Conservation (phyloP, 805 yeast species). For the Hanseniaspora lachancei region DNA sequence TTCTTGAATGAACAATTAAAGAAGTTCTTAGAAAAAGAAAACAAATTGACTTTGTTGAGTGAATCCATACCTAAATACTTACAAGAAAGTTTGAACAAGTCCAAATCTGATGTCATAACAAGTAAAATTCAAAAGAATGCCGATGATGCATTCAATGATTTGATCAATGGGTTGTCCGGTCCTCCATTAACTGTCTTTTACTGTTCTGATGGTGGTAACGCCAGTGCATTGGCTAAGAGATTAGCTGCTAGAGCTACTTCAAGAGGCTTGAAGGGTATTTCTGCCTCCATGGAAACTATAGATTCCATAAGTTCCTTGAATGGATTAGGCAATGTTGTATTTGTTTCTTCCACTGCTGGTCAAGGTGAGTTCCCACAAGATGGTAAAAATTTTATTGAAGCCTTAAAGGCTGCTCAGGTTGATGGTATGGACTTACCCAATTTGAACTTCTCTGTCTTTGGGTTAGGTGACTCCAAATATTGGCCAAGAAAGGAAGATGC, state of each 20-base stretch:
- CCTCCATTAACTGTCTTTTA: slow-evolving; percentile 78
- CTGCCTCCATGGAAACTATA: slow-evolving; percentile 50
- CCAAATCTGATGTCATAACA: slow-evolving; percentile 45
- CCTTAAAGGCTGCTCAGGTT: slow-evolving; percentile 48
- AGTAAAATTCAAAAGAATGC: slow-evolving; percentile 53
- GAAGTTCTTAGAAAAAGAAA: slow-evolving; percentile 78
- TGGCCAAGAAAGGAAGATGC: slow-evolving; percentile 97
- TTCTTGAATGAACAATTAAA: slow-evolving; percentile 62
- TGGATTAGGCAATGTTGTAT: slow-evolving; percentile 45
- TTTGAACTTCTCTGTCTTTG: slow-evolving; percentile 61
- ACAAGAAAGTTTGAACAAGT: slow-evolving; percentile 57
- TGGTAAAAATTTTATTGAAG: slow-evolving; percentile 62
- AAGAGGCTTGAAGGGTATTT: slow-evolving; percentile 48
- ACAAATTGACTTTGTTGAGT: slow-evolving; percentile 67
- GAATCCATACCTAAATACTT: slow-evolving; percentile 44
- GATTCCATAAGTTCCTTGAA: slow-evolving; percentile 57
- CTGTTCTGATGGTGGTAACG: slow-evolving; percentile 89
- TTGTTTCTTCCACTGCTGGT: slow-evolving; percentile 84
- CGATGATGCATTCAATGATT: slow-evolving; percentile 58
- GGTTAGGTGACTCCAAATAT: slow-evolving; percentile 85
- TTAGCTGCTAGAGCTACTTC: slow-evolving; percentile 65
- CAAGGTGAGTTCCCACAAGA: slow-evolving; percentile 89
- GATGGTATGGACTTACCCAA: slow-evolving; percentile 52
- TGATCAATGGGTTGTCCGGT: slow-evolving; percentile 78
- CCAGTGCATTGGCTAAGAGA: slow-evolving; percentile 67